A percentile compares a stretch with the other conserved stretches of the same genome.
phyloP scores from a whole-genome alignment of 2,329 filamentous ascomycete species.

The Cercospora sp. region DNA sequence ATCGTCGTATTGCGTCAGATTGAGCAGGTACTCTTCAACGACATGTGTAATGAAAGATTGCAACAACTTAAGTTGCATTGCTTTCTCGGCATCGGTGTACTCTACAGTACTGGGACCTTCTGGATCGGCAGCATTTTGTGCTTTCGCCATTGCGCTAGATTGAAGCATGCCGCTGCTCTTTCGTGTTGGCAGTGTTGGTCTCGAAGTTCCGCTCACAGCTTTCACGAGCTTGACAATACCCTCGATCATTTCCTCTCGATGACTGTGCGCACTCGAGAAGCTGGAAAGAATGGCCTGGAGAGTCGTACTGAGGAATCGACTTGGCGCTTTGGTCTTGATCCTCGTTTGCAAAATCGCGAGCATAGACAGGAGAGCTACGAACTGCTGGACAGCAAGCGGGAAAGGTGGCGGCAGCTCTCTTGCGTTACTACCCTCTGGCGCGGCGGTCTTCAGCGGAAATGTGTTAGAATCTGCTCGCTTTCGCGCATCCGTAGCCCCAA shows the following conservation, averaged over 20 bases:
- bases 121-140: constrained; percentile 53
- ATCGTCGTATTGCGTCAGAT: constrained; percentile 46
- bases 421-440: constrained; percentile 27
- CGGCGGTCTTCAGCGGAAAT: constrained; percentile 34
- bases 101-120: constrained; percentile 51
- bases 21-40: constrained; percentile 71
- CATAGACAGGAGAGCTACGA: constrained; percentile 69
- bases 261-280: constrained; percentile 60
- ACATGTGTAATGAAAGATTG: constrained; percentile 78
- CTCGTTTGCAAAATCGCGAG: constrained; percentile 71
- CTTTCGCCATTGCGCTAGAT: constrained; percentile 25
- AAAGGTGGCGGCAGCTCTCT: constrained; percentile 36
- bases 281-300: constrained; percentile 68
- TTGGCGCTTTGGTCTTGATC: constrained; percentile 75
- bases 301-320: constrained; percentile 75
- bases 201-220: constrained; percentile 64
- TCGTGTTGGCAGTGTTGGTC: constrained; percentile 64
- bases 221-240: constrained; percentile 70
- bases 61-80: constrained; percentile 64
- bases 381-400: constrained; percentile 55
- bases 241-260: constrained; percentile 65
- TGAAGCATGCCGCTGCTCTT: constrained; percentile 48
- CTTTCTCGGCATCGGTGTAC: constrained; percentile 55
- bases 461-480: constrained; percentile 31
- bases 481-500: constrained; percentile 19